phyloP scores from a whole-genome alignment of 2,329 filamentous ascomycete genomes.

The Trichoderma oligosporum region DNA sequence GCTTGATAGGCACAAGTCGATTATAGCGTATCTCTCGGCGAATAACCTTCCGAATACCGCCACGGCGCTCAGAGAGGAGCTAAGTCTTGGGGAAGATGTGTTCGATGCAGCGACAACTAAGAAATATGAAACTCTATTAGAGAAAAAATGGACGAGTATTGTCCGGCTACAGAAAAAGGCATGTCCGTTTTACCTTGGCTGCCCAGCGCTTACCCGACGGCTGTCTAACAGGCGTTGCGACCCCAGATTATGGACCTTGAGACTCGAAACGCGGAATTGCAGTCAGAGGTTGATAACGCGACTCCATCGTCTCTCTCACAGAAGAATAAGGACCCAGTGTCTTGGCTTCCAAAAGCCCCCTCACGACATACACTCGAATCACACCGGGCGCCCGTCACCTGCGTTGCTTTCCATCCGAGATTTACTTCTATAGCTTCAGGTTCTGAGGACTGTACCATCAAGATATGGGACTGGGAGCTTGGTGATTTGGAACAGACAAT shows the following conservation, averaged over 20 bases:
- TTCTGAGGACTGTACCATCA: slow-evolving; percentile 92
- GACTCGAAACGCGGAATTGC: slow-evolving; percentile 65
- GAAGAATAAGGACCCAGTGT: slow-evolving; percentile 75
- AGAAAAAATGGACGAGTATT: slow-evolving; percentile 98
- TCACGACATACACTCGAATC: slow-evolving; percentile 78
- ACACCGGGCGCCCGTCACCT: slow-evolving; percentile 75
- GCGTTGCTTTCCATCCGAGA: slow-evolving; percentile 89
- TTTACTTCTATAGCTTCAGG: slow-evolving; percentile 88
- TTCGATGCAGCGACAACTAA: slow-evolving; percentile 81
- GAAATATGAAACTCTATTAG: slow-evolving; percentile 89
- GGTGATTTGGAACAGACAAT: slow-evolving; percentile 86
- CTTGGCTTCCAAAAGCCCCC: slow-evolving; percentile 81
- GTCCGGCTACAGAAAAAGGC: slow-evolving; percentile 93
- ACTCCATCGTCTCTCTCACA: slow-evolving; percentile 71
- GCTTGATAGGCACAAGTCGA: slow-evolving; percentile 73
- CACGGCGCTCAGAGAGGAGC: slow-evolving; percentile 69
- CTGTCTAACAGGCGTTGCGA: slow-evolving; percentile 19
- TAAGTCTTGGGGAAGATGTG: slow-evolving; percentile 62
- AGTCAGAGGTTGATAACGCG: slow-evolving; percentile 77
- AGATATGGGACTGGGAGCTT: slow-evolving; percentile 95
- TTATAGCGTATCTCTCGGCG: slow-evolving; percentile 81
- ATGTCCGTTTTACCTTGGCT: slow-evolving; percentile 19
- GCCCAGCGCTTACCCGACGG: slow-evolving; percentile 16
- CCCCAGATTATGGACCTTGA: slow-evolving; percentile 87
- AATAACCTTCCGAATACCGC: slow-evolving; percentile 68